A percentile compares a stretch with the other conserved stretches of the same genome.
phyloP scores from a whole-genome alignment of 1,284 basidiomycete genomes.

The Cryptococcus wingfieldii region DNA sequence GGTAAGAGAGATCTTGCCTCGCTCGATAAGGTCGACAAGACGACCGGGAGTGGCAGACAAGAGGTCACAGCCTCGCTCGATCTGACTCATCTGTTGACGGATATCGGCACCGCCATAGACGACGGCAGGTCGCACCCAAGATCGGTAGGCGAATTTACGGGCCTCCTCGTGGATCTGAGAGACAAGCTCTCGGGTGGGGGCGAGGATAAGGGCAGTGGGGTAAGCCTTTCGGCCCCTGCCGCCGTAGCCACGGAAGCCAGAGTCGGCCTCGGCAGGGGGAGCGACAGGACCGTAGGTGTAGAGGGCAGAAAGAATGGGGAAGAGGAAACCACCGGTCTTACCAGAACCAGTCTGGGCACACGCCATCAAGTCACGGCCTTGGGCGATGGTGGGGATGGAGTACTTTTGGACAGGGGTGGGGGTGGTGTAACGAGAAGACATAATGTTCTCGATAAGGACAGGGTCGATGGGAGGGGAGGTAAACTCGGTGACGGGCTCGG shows the following conservation, averaged over 20 bases:
- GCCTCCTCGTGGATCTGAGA: conserved; percentile 99
- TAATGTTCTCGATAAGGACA: conserved; percentile 92
- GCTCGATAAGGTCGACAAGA: conserved; percentile 96
- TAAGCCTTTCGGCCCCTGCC: conserved; percentile 73
- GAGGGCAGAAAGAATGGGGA: conserved; percentile 95
- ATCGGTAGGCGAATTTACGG: conserved; percentile 98
- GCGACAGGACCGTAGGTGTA: conserved; percentile 77
- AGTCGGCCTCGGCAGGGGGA: conserved; percentile 52
- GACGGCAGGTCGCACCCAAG: conserved; percentile 98
- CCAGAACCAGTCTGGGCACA: conserved; percentile 99
- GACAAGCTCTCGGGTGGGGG: conserved; percentile 96
- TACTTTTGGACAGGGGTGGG: conserved; percentile 99
- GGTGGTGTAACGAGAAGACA: conserved; percentile 83
- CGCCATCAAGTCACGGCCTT: conserved; percentile 91
- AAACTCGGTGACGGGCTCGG: conserved; percentile 87
- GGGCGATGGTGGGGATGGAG: conserved; percentile 95
- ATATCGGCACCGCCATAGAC: conserved; percentile 99
- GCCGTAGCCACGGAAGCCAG: conserved; percentile 55
- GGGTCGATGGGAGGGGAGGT: conserved; percentile 85
- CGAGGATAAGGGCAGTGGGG: conserved; percentile 92
- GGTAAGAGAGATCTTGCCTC: conserved; percentile 90
- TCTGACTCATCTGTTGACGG: conserved; percentile 84
- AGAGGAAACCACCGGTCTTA: conserved; percentile 98
- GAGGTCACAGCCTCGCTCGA: conserved; percentile 96
- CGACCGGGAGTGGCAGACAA: conserved; percentile 98